Evolutionary conservation across 257 asterid genomes (phyloP), one percentile per base, ranked within the genome.

Genomic region (Osmanthus fragrans): DNA sequence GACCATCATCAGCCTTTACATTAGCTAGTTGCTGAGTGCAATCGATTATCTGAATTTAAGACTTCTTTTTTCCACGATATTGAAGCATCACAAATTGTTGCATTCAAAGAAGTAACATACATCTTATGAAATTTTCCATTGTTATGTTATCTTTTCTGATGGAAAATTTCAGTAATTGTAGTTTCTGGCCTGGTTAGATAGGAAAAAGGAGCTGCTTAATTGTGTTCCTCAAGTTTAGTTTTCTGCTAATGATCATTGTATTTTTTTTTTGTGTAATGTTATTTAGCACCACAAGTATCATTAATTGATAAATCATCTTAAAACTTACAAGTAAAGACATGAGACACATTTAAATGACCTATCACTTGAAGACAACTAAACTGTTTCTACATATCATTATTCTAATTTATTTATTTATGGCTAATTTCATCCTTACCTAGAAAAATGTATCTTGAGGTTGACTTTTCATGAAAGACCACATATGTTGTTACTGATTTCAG

Each of bases 21-120:
- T 54, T 85, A 82, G 81, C 76, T 78, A 85, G 79, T 66, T 76
- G 39, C 45, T 65, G 73, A 72, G 73, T 76, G 70, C 72, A 74
- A 80, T 76, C 72, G 33, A 71, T 66, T 71, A 27, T 63, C 21
- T 3, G 3, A 58, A 19, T 58, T n/a, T 0, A 8, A 58, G 3
- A 23, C 12, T 7, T n/a, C 8, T 58, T 7, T 58, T 23, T 63
- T 63, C 2, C 7, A 0, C 15, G 67, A 27, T 63, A 8, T 63
- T 25, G 33, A 63, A 23, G 16, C 34, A 25, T 63, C 16, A 5
- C 16, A 25, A 63, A 23, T 23, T 63, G 69, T 63, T 63, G 34
- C 69, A 47, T 47, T 40, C 51, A 42, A 42, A 42, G 51, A 12
- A 42, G 4, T 60, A 23, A 23, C 7, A 1, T 2, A 60, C 13